These are phyloP conservation scores for Jamesozyma rosinii DNA, from an alignment of 805 yeast genomes.

Conservation along the genomic window DNA sequence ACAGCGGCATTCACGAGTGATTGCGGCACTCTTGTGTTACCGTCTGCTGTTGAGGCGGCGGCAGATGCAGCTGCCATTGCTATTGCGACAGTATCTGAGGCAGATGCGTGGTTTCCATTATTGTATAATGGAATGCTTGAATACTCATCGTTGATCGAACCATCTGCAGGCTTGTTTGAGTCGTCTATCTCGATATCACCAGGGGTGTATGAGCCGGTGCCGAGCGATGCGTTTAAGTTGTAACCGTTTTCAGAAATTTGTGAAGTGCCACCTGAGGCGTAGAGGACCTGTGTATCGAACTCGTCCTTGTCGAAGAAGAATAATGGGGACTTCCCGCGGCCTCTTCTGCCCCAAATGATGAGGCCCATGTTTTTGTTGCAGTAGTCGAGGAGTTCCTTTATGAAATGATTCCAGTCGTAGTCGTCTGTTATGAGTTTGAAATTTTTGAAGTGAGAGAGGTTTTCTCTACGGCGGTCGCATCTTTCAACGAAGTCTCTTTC, in stretches of 20 bases:
- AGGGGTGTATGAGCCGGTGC: background rate
- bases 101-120: background rate
- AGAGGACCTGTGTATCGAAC: conserved; percentile 19
- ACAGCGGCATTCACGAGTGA: conserved; percentile 20
- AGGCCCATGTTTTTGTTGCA: conserved; percentile 65
- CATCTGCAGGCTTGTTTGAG: background rate
- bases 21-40: conserved; percentile 4
- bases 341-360: conserved; percentile 59
- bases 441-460: conserved; percentile 39
- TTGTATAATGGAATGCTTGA: background rate
- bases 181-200: background rate
- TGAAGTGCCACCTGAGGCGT: conserved; percentile 16
- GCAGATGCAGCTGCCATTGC: background rate
- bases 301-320: conserved; percentile 17
- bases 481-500: conserved; percentile 72
- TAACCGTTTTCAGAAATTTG: conserved; percentile 1
- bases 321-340: conserved; percentile 26
- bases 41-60: background rate
- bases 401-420: conserved; percentile 79
- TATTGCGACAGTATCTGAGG: background rate
- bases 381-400: conserved; percentile 71
- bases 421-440: conserved; percentile 52
- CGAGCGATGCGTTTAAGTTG: background rate
- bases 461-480: conserved; percentile 62
- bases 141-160: background rate